A percentile compares a stretch with the other conserved stretches of the same genome.
Conservation (phyloP, 2,329 filamentous ascomycete species). For the Colletotrichum tamarilloi region DNA sequence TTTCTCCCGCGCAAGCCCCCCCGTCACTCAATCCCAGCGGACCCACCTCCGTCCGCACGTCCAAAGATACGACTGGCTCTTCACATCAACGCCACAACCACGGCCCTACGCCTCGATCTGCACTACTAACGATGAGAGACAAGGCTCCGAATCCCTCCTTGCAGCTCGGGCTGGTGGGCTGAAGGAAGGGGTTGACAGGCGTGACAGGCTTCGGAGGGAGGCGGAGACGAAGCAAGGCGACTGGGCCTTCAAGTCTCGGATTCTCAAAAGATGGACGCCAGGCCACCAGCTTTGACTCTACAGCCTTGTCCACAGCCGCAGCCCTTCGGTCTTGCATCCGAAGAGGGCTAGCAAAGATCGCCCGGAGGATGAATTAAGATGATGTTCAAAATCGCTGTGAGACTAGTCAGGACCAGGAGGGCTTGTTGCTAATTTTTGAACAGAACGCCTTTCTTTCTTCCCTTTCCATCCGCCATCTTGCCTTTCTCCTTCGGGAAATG, state of each 20-base stretch:
- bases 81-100: slow-evolving; percentile 7
- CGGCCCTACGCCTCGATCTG: slow-evolving; percentile 14
- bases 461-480: no score
- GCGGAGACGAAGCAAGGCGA: slow-evolving; percentile 7
- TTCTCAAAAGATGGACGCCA: not conserved
- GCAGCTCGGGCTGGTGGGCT: not conserved
- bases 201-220: no score
- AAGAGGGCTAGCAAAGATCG: slow-evolving; percentile 13
- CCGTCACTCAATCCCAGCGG: not conserved
- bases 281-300: slow-evolving; percentile 11
- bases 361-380: not conserved
- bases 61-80: slow-evolving; percentile 23
- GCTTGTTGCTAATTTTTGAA: not conserved
- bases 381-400: slow-evolving; percentile 3
- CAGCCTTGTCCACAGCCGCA: slow-evolving; percentile 10
- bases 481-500: not conserved
- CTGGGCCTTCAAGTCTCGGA: slow-evolving; percentile 8
- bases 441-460: not conserved
- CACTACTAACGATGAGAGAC: not conserved
- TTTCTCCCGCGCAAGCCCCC: not conserved
- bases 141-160: slow-evolving; percentile 7
- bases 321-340: slow-evolving; percentile 11
- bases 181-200: not conserved
- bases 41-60: slow-evolving; percentile 14
- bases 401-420: not conserved